Conservation (phyloP, 228 moss, liverwort and hornwort species). For the Sphagnum fallax region DNA sequence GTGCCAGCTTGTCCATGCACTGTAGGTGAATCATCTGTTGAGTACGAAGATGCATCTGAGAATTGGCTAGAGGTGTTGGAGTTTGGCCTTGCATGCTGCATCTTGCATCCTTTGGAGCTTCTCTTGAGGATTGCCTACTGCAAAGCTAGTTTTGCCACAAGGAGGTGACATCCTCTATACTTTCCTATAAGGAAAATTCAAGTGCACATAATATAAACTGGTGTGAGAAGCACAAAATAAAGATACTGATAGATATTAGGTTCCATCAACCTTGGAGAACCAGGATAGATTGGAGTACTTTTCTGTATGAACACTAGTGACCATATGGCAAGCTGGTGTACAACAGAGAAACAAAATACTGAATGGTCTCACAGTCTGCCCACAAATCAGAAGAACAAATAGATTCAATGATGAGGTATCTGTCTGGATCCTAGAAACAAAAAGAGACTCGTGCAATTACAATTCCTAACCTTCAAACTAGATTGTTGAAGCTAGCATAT, state of each 20-base stretch:
- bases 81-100: not conserved
- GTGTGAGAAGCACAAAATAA: too few species aligned
- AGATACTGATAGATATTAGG: not conserved
- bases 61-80: constrained; percentile 14
- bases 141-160: not conserved
- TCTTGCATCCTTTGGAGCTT: not conserved
- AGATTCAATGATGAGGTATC: too few species aligned
- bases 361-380: too few species aligned
- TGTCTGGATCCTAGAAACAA: not conserved
- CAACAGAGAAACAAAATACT: not conserved
- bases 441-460: not conserved
- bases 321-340: not conserved
- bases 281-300: not conserved
- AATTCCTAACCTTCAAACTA: constrained; percentile 20
- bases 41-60: constrained; percentile 12
- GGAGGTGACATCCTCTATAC: not conserved
- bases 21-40: constrained; percentile 6
- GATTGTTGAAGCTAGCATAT: constrained; percentile 34
- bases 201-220: too few species aligned
- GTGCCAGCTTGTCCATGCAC: not conserved
- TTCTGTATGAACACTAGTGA: not conserved
- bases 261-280: not conserved
- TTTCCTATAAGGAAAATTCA: not conserved
- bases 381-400: too few species aligned
- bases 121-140: not conserved